These are phyloP conservation scores for Bothriochloa decipiens DNA, from an alignment of 176 grass and related monocot genomes.

Conservation along the genomic window DNA sequence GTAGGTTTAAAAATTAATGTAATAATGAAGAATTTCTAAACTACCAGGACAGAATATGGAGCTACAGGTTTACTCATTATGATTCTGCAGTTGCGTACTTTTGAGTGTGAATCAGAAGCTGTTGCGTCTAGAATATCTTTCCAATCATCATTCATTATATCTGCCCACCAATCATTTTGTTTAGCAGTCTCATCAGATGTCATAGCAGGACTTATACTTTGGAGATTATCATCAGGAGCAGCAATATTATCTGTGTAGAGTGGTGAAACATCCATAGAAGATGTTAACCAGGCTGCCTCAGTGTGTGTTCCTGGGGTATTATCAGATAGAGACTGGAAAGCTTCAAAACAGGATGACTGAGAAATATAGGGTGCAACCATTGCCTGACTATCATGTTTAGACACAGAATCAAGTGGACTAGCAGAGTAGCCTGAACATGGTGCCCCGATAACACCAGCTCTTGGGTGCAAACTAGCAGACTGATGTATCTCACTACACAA, in stretches of 20 bases:
- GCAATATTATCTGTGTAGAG: conserved; percentile 46
- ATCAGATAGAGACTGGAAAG: conserved; percentile 47
- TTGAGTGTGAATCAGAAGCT: conserved; percentile 54
- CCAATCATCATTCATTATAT: conserved; percentile 89
- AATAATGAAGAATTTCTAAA: conserved; percentile 27
- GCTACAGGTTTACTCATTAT: conserved; percentile 26
- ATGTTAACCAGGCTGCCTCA: conserved; percentile 52
- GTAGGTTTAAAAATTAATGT: conserved; percentile 14
- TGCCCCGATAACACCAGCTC: conserved; percentile 37
- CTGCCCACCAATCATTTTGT: conserved; percentile 80
- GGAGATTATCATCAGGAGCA: conserved; percentile 40
- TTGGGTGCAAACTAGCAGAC: conserved; percentile 34
- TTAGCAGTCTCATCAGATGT: conserved; percentile 61
- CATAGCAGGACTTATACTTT: conserved; percentile 35
- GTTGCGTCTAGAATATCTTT: conserved; percentile 75
- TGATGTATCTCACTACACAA: conserved; percentile 37
- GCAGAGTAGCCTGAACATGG: conserved; percentile 53
- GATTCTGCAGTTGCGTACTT: conserved; percentile 48
- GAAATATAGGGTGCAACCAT: conserved; percentile 56
- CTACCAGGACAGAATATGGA: conserved; percentile 27
- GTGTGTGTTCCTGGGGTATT: conserved; percentile 44
- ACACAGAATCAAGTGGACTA: conserved; percentile 41
- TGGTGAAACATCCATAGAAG: conserved; percentile 48
- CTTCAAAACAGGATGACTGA: conserved; percentile 45
- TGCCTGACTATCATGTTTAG: conserved; percentile 45